A percentile compares a stretch with the other conserved stretches of the same genome.
Conservation (phyloP, 1,284 basidiomycete genomes). For the Exobasidium cylindrosporum region DNA sequence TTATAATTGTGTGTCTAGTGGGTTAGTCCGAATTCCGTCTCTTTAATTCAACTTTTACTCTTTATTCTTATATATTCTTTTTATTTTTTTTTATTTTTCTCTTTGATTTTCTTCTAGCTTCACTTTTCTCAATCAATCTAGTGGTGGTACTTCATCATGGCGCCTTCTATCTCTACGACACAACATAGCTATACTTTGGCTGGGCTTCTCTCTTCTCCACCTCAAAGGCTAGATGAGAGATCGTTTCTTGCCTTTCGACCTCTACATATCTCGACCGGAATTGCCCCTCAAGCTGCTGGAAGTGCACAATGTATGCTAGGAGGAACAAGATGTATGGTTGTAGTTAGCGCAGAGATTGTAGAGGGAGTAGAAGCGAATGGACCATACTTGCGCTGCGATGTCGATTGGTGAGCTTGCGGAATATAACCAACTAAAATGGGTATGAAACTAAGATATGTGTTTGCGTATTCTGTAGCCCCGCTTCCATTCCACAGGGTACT, state of each 20-base stretch:
- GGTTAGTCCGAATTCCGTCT: too few relatives aligned
- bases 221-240: conserved; percentile 40
- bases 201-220: conserved; percentile 34
- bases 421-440: neutral
- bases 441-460: conserved; percentile 2
- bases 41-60: too few relatives aligned
- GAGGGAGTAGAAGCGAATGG: conserved; percentile 18
- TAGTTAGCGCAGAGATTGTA: conserved; percentile 43
- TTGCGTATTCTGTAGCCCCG: neutral
- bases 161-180: conserved; percentile 39
- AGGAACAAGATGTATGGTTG: conserved; percentile 44
- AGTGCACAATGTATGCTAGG: conserved; percentile 38
- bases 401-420: conserved; percentile 24
- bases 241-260: conserved; percentile 35
- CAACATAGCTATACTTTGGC: conserved; percentile 43
- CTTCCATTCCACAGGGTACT: conserved; percentile 1
- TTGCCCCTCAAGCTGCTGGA: conserved; percentile 40
- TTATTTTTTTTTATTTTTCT: too few relatives aligned
- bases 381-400: conserved; percentile 29
- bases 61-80: too few relatives aligned
- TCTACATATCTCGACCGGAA: conserved; percentile 28
- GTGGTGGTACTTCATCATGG: neutral
- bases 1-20: too few relatives aligned
- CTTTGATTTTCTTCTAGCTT: too few relatives aligned
- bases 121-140: too few relatives aligned